A percentile compares a stretch with the other conserved stretches of the same genome.
phyloP scores from a whole-genome alignment of 2,329 filamentous ascomycete species.

The Neonectria ditissima region DNA sequence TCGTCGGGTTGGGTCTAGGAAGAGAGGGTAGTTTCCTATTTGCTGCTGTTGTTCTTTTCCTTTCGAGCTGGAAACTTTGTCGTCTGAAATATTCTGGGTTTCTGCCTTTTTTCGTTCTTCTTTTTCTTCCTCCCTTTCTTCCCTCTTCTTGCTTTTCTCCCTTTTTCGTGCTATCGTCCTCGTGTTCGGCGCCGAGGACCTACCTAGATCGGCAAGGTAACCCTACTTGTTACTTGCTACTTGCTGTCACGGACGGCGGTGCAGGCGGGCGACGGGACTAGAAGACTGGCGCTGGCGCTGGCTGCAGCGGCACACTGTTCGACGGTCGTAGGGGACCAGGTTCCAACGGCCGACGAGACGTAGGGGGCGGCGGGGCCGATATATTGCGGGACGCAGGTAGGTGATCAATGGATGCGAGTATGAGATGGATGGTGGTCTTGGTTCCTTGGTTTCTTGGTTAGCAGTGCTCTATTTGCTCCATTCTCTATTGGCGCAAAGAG shows the following conservation, averaged over 20 bases:
- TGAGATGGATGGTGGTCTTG: background rate
- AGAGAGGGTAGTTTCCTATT: background rate
- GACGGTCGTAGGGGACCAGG: constrained; percentile 6
- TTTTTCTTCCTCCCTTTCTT: background rate
- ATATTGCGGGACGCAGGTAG: constrained; percentile 1
- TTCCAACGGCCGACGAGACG: constrained; percentile 1
- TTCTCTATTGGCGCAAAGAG: background rate
- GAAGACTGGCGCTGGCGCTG: background rate
- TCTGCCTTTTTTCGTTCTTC: background rate
- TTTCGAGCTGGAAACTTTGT: background rate
- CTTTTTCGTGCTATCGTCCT: background rate
- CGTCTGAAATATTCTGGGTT: background rate
- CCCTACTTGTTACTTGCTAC: no score
- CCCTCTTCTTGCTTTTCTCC: background rate
- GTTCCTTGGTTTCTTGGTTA: constrained; percentile 7
- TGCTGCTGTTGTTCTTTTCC: background rate
- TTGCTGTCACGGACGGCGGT: no score
- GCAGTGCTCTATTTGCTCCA: background rate
- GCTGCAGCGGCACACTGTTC: constrained; percentile 8
- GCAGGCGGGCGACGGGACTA: background rate
- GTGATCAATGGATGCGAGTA: background rate
- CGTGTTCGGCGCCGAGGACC: background rate
- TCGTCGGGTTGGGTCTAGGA: constrained; percentile 1
- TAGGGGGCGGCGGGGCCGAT: constrained; percentile 19
- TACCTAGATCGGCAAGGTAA: no score